A percentile compares a stretch with the other conserved stretches of the same genome.
These are phyloP conservation scores for Euphorbia pulcherrima DNA, from an alignment of 345 rosid genomes.

Conservation along the genomic window DNA sequence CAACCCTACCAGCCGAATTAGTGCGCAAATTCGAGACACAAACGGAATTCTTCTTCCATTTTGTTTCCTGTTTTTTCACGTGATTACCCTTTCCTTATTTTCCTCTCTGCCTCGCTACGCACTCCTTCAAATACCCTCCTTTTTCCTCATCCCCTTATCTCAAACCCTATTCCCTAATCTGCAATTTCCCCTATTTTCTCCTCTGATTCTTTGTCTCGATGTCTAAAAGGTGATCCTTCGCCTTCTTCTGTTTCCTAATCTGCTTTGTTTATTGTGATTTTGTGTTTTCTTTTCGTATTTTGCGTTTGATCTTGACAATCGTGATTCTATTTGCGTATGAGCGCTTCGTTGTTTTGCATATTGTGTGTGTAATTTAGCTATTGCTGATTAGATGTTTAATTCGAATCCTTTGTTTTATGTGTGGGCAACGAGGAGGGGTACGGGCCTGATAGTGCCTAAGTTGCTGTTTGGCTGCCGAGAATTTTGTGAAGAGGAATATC, in stretches of 20 bases:
- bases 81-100: neutral
- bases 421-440: neutral
- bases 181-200: neutral
- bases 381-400: neutral
- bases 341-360: neutral
- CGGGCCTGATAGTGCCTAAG: neutral
- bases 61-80: neutral
- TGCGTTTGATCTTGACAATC: neutral
- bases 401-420: neutral
- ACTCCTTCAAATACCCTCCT: neutral
- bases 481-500: neutral
- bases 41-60: neutral
- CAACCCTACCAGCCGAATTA: conserved; percentile 9
- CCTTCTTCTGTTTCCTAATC: neutral
- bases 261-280: neutral
- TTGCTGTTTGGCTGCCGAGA: neutral
- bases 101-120: neutral
- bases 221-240: conserved; percentile 4
- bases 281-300: neutral
- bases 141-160: neutral
- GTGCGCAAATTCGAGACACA: neutral
- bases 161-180: neutral
- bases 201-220: neutral
- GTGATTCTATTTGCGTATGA: neutral
- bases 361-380: neutral